A percentile compares a stretch with the other conserved stretches of the same genome.
Evolutionary conservation across 768 basidiomycete genomes (phyloP).

Genomic region (Kondoa malvinella): DNA sequence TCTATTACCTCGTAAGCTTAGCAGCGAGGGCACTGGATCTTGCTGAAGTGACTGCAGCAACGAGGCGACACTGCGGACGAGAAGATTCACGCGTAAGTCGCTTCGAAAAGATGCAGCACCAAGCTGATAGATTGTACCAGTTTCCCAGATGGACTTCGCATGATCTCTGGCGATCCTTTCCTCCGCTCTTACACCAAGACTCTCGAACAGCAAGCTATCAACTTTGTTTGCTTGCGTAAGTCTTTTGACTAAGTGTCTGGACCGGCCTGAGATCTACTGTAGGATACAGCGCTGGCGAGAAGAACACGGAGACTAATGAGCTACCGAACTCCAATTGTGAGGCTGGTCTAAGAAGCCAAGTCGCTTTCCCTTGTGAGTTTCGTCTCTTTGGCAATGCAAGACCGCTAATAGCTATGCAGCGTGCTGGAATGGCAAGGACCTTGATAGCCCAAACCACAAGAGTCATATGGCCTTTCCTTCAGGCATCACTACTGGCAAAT

Average conservation of each 20-base stretch:
- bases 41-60: no score
- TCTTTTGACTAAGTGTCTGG: slow-evolving; percentile 9
- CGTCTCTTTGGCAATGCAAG: background rate
- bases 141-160: slow-evolving; percentile 24
- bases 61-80: background rate
- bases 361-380: slow-evolving; percentile 16
- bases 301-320: slow-evolving; percentile 3
- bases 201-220: slow-evolving; percentile 35
- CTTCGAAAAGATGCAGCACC: background rate
- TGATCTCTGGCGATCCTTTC: slow-evolving; percentile 39
- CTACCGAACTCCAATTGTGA: slow-evolving; percentile 24
- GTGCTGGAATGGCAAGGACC: slow-evolving; percentile 36
- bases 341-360: slow-evolving; percentile 24
- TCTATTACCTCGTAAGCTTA: slow-evolving; percentile 27
- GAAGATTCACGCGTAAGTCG: slow-evolving; percentile 3
- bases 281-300: background rate
- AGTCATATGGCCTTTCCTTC: slow-evolving; percentile 33
- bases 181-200: slow-evolving; percentile 39
- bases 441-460: slow-evolving; percentile 35
- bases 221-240: slow-evolving; percentile 35
- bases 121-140: slow-evolving; percentile 14
- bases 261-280: slow-evolving; percentile 4
- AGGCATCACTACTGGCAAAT: slow-evolving; percentile 19
- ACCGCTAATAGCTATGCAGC: background rate
- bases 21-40: no score